A percentile compares a stretch with the other conserved stretches of the same genome.
Evolutionary conservation across 202 grass and related monocot species (phyloP).

Genomic region (Zizania palustris): DNA sequence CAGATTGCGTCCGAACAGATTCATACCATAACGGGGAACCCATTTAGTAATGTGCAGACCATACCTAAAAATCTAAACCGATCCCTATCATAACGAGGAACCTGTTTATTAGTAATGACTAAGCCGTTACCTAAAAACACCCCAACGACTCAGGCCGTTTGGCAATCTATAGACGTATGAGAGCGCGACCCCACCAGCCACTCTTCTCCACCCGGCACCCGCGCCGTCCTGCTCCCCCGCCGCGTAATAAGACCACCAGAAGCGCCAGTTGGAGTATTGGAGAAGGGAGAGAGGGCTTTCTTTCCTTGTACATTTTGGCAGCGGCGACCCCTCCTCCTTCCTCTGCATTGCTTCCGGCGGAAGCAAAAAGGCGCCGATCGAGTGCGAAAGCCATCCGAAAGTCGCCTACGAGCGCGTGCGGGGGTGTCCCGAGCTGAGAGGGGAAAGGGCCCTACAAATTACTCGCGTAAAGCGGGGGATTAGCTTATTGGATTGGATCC

Average conservation of each 20-base stretch:
- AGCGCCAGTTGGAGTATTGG: constrained; percentile 17
- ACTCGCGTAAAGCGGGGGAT: constrained; percentile 48
- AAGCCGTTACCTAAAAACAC: too few species aligned
- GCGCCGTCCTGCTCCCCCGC: constrained; percentile 1
- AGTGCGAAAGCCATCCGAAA: constrained; percentile 42
- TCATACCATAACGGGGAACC: too few species aligned
- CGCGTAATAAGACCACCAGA: neutral
- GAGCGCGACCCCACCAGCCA: constrained; percentile 19
- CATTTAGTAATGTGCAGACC: too few species aligned
- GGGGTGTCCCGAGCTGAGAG: constrained; percentile 42
- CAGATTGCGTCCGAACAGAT: too few species aligned
- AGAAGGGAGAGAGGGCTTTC: constrained; percentile 2
- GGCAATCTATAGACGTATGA: too few species aligned
- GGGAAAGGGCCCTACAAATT: constrained; percentile 64
- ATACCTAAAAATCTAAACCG: too few species aligned
- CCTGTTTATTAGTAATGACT: too few species aligned
- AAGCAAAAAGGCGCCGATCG: constrained; percentile 53
- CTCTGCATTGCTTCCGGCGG: constrained; percentile 73
- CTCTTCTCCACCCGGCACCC: neutral
- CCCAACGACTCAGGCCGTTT: too few species aligned
- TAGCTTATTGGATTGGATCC: constrained; percentile 47
- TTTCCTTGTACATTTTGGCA: constrained; percentile 48
- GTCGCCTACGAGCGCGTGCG: constrained; percentile 9
- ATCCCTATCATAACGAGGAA: too few species aligned
- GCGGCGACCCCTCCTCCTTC: constrained; percentile 8